Conservation (phyloP, 2,329 filamentous ascomycete species). For the Chalara sp. region DNA sequence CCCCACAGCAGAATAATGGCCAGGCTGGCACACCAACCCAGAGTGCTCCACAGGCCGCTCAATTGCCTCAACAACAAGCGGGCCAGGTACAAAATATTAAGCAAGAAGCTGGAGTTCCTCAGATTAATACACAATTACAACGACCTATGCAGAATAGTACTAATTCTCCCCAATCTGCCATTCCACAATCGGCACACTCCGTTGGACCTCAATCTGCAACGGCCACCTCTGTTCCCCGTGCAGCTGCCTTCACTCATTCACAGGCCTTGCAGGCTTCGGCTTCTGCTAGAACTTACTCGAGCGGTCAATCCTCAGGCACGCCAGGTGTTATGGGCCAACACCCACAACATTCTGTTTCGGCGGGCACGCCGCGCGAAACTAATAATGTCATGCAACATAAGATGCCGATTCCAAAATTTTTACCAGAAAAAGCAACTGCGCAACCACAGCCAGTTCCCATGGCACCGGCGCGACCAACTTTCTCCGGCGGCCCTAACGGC, state of each 20-base stretch:
- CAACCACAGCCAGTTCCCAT: constrained; percentile 69
- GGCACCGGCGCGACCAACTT: constrained; percentile 70
- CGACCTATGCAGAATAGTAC: constrained; percentile 16
- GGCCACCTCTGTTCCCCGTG: constrained; percentile 10
- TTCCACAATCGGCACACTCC: constrained; percentile 24
- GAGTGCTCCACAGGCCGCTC: constrained; percentile 12
- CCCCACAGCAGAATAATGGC: constrained; percentile 19
- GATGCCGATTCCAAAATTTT: constrained; percentile 52
- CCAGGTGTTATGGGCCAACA: constrained; percentile 27
- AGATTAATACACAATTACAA: constrained; percentile 23
- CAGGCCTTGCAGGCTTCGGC: constrained; percentile 25
- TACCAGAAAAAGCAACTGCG: constrained; percentile 60
- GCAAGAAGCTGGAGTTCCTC: constrained; percentile 17
- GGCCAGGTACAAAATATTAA: constrained; percentile 19
- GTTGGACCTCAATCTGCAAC: constrained; percentile 20
- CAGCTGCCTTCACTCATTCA: constrained; percentile 23
- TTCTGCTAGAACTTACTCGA: constrained; percentile 28
- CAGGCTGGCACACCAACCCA: constrained; percentile 13
- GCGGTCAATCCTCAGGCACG: constrained; percentile 13
- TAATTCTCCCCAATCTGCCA: constrained; percentile 25
- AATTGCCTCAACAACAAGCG: constrained; percentile 11
- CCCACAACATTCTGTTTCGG: constrained; percentile 13
- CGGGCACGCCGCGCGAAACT: constrained; percentile 18
- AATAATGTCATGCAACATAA: constrained; percentile 23
- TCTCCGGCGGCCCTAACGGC: constrained; percentile 68